Conservation (phyloP, 2,329 filamentous ascomycete genomes). For the Epichloe coenophiala region DNA sequence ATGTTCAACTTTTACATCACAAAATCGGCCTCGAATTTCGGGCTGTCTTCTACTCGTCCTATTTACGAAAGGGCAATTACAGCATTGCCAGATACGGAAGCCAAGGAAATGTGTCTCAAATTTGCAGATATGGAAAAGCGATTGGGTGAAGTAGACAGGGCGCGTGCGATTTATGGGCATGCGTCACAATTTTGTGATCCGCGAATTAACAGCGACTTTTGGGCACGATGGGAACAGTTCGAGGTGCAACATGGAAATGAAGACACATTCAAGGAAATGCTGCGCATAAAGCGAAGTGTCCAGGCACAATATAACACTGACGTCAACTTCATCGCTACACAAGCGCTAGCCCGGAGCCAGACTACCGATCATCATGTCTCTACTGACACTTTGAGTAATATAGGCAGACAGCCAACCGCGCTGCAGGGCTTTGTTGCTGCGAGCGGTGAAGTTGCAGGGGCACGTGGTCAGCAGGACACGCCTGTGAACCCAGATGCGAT, state of each 20-base stretch:
- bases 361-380: conserved; percentile 33
- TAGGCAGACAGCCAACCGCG: conserved; percentile 79
- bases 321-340: conserved; percentile 94
- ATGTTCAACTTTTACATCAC: conserved; percentile 99
- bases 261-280: conserved; percentile 98
- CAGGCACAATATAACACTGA: conserved; percentile 98
- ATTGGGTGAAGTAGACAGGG: conserved; percentile 85
- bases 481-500: conserved; percentile 74
- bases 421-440: conserved; percentile 86
- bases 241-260: conserved; percentile 98
- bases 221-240: conserved; percentile 94
- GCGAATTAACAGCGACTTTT: conserved; percentile 77
- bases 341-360: conserved; percentile 79
- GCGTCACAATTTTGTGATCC: conserved; percentile 96
- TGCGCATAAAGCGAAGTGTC: conserved; percentile 92
- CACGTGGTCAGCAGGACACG: conserved; percentile 20
- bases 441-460: conserved; percentile 56
- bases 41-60: conserved; percentile 79
- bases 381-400: conserved; percentile 74
- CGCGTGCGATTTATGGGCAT: conserved; percentile 89
- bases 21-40: conserved; percentile 96
- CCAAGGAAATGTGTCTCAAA: conserved; percentile 95
- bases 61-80: conserved; percentile 96
- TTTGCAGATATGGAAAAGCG: conserved; percentile 95
- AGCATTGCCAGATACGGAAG: conserved; percentile 83